Evolutionary conservation across 306 rosid species (phyloP), one percentile per base, ranked within the genome.

Genomic region (Vicia sativa): DNA sequence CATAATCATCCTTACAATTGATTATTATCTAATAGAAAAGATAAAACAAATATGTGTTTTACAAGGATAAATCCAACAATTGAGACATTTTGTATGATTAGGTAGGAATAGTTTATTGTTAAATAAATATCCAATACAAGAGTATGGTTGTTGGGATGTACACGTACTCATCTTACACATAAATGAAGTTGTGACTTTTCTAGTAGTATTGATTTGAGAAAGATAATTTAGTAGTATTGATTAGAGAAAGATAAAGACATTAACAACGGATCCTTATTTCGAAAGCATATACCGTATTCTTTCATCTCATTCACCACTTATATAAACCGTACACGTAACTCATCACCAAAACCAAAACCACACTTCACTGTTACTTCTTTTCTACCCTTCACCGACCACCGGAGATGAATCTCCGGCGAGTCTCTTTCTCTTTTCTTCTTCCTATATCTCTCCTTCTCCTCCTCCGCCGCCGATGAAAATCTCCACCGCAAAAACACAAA

Each of bases 341-440:
- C 14, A 29, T 25, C 37, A 50, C 62, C 38, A 52, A 67, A n/a
- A 50, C 62, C 38, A 52, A 67, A 11, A 7, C 59, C 1, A 16
- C 8, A 15, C 14, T 43, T 46, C 14, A 16, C 15, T 25, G 10
- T 37, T 14, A 58, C n/a, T 34, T 26, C 46, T 10, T 10, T 39
- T 60, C 3, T 0, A n/a, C n/a, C n/a, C n/a, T 2, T 25, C 28
- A 28, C 81, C 63, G 73, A 72, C 6, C 50, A 39, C 72, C 78
- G 83, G 84, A 83, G 74, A 89, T 89, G 95, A 54, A 34, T 82
- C 79, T 35, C 79, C 90, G 89, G 80, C 79, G 79, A 57, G 15
- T 13, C 2, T 57, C 79, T 13, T 0, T 76, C 15, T 4, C 70
- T 78, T 1, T 2, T 74, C 63, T 9, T 82, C 59, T 19, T 89